These are phyloP conservation scores for Colletotrichum sp. DNA, from an alignment of 2,329 filamentous ascomycete species.

Conservation along the genomic window DNA sequence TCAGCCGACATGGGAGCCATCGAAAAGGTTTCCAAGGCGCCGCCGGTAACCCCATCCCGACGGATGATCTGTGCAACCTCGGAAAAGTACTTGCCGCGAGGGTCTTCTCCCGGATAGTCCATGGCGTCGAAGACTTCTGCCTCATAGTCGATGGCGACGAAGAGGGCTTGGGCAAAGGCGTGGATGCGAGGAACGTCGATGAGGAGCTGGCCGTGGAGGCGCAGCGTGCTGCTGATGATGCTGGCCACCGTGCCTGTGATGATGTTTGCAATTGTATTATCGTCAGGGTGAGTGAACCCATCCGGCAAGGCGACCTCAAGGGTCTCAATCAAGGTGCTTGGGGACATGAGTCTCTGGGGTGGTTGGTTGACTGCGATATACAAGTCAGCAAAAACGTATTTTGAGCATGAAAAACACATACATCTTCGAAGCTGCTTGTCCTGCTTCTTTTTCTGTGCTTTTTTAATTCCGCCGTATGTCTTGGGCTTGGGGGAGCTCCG, in stretches of 20 bases:
- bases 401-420: background rate
- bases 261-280: background rate
- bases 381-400: background rate
- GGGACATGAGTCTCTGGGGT: rapidly evolving
- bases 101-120: background rate
- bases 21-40: background rate
- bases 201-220: background rate
- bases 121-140: rapidly evolving
- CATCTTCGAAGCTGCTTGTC: background rate
- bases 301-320: background rate
- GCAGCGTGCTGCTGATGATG: background rate
- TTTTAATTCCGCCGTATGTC: background rate
- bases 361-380: background rate
- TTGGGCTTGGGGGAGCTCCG: no score
- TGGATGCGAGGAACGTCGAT: background rate
- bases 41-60: background rate
- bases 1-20: background rate
- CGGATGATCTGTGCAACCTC: background rate
- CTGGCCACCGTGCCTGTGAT: background rate
- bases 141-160: background rate
- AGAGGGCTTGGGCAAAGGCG: background rate
- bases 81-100: rapidly evolving
- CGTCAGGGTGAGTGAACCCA: background rate
- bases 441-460: background rate
- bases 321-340: background rate